Conservation (phyloP, 345 rosid species). For the Nasturtium officinale region DNA sequence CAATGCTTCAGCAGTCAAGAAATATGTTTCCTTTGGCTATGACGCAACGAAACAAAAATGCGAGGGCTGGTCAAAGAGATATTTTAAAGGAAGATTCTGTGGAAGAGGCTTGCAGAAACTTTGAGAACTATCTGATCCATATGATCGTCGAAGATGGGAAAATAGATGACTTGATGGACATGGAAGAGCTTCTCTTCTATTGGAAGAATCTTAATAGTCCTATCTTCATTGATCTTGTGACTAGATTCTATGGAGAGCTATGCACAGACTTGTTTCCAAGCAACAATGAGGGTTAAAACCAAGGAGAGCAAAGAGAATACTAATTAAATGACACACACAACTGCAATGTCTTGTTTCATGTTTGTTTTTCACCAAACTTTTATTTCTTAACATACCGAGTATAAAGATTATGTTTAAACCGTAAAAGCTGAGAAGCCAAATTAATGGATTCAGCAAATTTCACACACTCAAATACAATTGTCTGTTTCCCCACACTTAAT, state of each 20-base stretch:
- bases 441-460: neutral
- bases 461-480: neutral
- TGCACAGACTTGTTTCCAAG: constrained; percentile 52
- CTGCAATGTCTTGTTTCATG: neutral
- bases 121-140: constrained; percentile 79
- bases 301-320: neutral
- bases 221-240: constrained; percentile 65
- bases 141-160: constrained; percentile 76
- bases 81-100: constrained; percentile 40
- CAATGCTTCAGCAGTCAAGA: constrained; percentile 39
- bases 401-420: neutral
- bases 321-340: neutral
- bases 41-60: constrained; percentile 41
- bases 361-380: neutral
- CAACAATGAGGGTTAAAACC: neutral
- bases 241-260: constrained; percentile 77
- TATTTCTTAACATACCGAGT: neutral
- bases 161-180: constrained; percentile 62
- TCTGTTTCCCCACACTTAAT: neutral
- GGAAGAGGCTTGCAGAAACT: constrained; percentile 79
- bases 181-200: constrained; percentile 76
- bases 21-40: constrained; percentile 47
- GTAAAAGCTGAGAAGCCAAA: neutral
- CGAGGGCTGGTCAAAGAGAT: constrained; percentile 22
- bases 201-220: constrained; percentile 77